Percentiles rank a stretch among this genome's conserved stretches.
These are phyloP conservation scores for Ceratobasidium sp. DNA, from an alignment of 1,284 basidiomycete genomes.

Conservation along the genomic window DNA sequence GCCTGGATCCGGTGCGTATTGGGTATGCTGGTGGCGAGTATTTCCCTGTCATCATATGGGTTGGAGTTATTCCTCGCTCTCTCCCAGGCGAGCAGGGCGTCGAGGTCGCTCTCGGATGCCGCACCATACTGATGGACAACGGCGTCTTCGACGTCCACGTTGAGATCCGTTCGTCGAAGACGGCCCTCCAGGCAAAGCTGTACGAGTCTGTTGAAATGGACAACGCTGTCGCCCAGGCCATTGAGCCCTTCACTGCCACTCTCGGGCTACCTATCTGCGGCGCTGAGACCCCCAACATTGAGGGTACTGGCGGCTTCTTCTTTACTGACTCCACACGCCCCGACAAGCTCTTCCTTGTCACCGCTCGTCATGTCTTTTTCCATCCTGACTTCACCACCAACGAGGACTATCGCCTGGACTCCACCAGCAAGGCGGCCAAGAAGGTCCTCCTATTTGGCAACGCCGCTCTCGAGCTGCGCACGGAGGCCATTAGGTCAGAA, in stretches of 20 bases:
- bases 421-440: no score
- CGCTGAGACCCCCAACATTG: constrained; percentile 3
- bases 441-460: constrained; percentile 21
- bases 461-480: neutral
- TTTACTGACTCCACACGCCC: neutral
- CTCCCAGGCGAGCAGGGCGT: constrained; percentile 46
- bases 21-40: neutral
- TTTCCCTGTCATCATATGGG: constrained; percentile 45
- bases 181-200: neutral
- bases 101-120: constrained; percentile 45
- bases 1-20: constrained; percentile 24
- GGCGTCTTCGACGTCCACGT: constrained; percentile 42
- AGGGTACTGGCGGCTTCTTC: constrained; percentile 33
- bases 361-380: constrained; percentile 20
- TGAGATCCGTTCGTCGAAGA: constrained; percentile 12
- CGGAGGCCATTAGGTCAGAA: constrained; percentile 25
- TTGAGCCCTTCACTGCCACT: constrained; percentile 42
- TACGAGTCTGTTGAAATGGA: constrained; percentile 20
- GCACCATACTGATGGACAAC: constrained; percentile 40
- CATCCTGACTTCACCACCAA: neutral
- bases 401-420: neutral
- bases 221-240: neutral
- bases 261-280: constrained; percentile 42
- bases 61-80: constrained; percentile 48
- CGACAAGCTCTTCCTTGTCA: constrained; percentile 8